Conservation (phyloP, 1,284 basidiomycete species). For the Amylostereum chailletii region DNA sequence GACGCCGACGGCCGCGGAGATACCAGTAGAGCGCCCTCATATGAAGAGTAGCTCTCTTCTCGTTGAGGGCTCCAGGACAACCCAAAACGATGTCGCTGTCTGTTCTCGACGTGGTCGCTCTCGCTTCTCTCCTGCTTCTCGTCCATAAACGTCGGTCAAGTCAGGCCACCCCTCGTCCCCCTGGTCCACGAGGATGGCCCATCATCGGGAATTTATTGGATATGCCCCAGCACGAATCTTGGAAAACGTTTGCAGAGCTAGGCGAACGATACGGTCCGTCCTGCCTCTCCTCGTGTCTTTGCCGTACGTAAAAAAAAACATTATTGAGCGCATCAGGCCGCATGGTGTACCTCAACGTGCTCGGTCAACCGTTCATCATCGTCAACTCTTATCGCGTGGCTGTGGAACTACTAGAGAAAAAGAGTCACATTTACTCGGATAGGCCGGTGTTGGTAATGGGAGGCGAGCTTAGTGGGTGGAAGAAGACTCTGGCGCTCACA, state of each 20-base stretch:
- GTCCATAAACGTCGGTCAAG: no score
- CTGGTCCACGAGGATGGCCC: not conserved
- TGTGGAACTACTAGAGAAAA: slow-evolving; percentile 26
- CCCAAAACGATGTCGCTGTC: no score
- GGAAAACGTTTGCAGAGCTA: not conserved
- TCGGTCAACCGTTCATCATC: slow-evolving; percentile 25
- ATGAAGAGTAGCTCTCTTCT: no score
- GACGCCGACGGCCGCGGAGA: no score
- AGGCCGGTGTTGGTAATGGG: slow-evolving; percentile 23
- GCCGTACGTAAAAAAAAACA: not conserved
- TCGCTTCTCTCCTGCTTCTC: no score
- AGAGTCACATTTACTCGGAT: slow-evolving; percentile 27
- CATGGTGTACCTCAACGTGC: slow-evolving; percentile 12
- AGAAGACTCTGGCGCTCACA: slow-evolving; percentile 22
- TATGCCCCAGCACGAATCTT: not conserved
- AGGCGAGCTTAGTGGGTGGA: slow-evolving; percentile 24
- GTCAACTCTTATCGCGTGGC: slow-evolving; percentile 22
- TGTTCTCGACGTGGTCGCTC: no score
- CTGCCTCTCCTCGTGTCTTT: slow-evolving; percentile 10
- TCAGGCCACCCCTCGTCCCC: not conserved
- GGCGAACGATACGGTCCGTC: not conserved
- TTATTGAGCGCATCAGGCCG: slow-evolving; percentile 2
- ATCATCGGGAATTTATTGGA: not conserved
- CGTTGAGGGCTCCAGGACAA: no score
- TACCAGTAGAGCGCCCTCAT: no score